These are phyloP conservation scores for Lactarius sp. DNA, from an alignment of 768 basidiomycete genomes.

Conservation along the genomic window DNA sequence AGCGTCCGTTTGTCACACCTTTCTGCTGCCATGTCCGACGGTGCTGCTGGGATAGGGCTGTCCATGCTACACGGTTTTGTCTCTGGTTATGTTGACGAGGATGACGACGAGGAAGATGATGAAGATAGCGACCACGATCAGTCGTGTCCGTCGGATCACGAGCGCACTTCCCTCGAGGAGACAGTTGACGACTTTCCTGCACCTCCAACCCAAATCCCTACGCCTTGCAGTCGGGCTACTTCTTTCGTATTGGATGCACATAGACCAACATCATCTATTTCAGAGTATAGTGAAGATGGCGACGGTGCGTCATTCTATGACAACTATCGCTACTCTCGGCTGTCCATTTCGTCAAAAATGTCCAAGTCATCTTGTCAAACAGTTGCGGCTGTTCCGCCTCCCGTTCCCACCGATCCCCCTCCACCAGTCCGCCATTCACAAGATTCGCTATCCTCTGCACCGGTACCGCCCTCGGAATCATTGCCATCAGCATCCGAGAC, in stretches of 20 bases:
- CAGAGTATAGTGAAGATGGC: slow-evolving; percentile 45
- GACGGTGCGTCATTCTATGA: slow-evolving; percentile 73
- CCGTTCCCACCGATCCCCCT: slow-evolving; percentile 29
- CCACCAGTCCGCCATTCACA: slow-evolving; percentile 15
- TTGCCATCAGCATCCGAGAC: not conserved
- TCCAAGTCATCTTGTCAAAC: slow-evolving; percentile 37
- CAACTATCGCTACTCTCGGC: slow-evolving; percentile 68
- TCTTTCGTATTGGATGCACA: slow-evolving; percentile 1
- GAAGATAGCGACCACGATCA: slow-evolving; percentile 26
- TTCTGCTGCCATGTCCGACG: slow-evolving; percentile 47
- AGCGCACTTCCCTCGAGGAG: slow-evolving; percentile 22
- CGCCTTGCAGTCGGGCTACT: slow-evolving; percentile 1
- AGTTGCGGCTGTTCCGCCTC: slow-evolving; percentile 29
- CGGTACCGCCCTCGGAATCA: not conserved
- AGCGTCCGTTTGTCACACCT: slow-evolving; percentile 26
- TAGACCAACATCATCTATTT: slow-evolving; percentile 13
- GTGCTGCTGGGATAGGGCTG: slow-evolving; percentile 63
- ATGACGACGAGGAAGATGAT: slow-evolving; percentile 23
- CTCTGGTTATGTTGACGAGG: slow-evolving; percentile 34
- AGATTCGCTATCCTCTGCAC: slow-evolving; percentile 10
- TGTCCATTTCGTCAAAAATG: slow-evolving; percentile 45
- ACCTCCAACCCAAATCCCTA: slow-evolving; percentile 21
- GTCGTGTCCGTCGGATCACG: not conserved
- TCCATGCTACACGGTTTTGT: slow-evolving; percentile 53
- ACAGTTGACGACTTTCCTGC: slow-evolving; percentile 24